Base-by-base conservation (phyloP, 2,329 filamentous ascomycete genomes). In the Domatiomyces globalis region DNA sequence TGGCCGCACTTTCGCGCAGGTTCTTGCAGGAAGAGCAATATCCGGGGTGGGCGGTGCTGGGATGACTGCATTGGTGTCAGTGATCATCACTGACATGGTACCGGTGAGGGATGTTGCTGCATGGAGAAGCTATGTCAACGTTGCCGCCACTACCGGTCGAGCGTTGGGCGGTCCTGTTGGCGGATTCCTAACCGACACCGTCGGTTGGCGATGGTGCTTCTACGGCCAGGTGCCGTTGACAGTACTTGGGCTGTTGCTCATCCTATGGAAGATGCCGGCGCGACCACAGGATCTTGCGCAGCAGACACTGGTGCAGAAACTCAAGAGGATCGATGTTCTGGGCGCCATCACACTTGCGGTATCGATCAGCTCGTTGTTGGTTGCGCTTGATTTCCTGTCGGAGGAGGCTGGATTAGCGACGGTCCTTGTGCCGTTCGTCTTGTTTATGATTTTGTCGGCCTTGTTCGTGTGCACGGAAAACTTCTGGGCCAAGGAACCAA, bases 171-270 rank as follows among this genome's bases (percentile, higher is more conserved):
- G 75, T 1, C 73, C 76, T 0, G 51, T 82, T 0, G 81, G 81
- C 1, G 81, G 81, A 1, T 76, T 71, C 60, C 63, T 84, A 1
- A 75, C 79, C 1, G 78, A 84, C 56, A 72, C 73, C 0, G 71
- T 84, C 10, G 81, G 81, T 15, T 85, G 81, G 81, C 68, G 81
- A 63, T 82, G 79, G 79, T 78, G 56, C 0, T 83, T 83, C 58
- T 60, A 76, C 0, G 71, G 73, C 4, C 79, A 83, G 63, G 69
- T 73, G 0, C 79, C 79, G 0, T 65, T 78, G n/a, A 72, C 77
- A 15, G 51, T 73, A 0, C 19, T 76, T 2, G 77, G 78, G 9
- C 71, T 75, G 7, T 12, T 71, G 1, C 66, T 79, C 2, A 71
- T 77, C 1, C 44, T 65, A 1, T 60, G 66, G 17, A 60, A 63